phyloP scores from a whole-genome alignment of 1,284 basidiomycete genomes.

The Somion occarium region DNA sequence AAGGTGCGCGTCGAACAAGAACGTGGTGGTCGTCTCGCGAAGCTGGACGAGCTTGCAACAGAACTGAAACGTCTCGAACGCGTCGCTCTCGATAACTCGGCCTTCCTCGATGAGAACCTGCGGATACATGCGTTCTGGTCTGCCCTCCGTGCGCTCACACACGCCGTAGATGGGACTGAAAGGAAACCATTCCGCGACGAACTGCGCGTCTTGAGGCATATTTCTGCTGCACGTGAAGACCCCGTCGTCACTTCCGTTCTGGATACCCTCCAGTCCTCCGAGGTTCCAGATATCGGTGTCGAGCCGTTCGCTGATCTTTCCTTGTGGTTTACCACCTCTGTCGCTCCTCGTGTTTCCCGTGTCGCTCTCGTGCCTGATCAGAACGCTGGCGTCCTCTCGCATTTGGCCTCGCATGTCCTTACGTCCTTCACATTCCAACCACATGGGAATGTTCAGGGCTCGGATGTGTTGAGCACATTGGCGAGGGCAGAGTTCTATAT shows the following conservation, averaged over 20 bases:
- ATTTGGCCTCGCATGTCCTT: constrained; percentile 78
- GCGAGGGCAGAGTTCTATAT: constrained; percentile 89
- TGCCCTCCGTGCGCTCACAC: constrained; percentile 57
- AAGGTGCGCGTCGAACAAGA: constrained; percentile 96
- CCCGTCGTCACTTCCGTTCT: constrained; percentile 65
- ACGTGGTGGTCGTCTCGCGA: constrained; percentile 91
- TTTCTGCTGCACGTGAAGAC: constrained; percentile 68
- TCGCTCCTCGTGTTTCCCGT: constrained; percentile 81
- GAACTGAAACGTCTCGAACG: constrained; percentile 90
- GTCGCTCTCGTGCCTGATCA: constrained; percentile 90
- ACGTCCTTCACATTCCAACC: constrained; percentile 78
- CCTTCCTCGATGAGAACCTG: constrained; percentile 86
- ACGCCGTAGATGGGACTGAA: constrained; percentile 50
- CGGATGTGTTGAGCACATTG: constrained; percentile 84
- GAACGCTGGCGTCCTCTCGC: constrained; percentile 84
- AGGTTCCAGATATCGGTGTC: constrained; percentile 81
- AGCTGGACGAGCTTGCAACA: constrained; percentile 89
- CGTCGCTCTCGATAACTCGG: constrained; percentile 87
- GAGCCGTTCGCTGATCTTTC: constrained; percentile 88
- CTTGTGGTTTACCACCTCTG: constrained; percentile 84
- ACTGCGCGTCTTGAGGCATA: constrained; percentile 75
- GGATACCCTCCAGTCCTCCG: constrained; percentile 67
- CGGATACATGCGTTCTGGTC: constrained; percentile 82
- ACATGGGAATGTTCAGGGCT: constrained; percentile 70
- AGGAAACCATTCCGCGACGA: constrained; percentile 87